Percentiles rank a stretch among this genome's conserved stretches.
These are phyloP conservation scores for Pleurotus tuoliensis DNA, from an alignment of 768 basidiomycete genomes.

Conservation along the genomic window DNA sequence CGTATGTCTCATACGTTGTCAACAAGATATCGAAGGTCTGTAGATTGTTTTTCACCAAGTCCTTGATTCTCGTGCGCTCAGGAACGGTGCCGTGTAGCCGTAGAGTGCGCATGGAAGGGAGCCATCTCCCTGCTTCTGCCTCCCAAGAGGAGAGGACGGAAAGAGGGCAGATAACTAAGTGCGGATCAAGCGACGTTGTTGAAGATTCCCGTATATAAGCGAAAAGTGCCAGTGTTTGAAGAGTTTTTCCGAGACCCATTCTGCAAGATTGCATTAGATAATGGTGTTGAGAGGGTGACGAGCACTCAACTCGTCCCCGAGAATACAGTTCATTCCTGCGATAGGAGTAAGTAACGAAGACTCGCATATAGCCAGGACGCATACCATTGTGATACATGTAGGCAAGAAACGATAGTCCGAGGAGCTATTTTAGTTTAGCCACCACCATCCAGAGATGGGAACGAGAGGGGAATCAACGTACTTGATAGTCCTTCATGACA, in stretches of 20 bases:
- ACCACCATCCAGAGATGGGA: neutral
- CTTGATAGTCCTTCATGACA: constrained; percentile 72
- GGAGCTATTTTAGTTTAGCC: constrained; percentile 31
- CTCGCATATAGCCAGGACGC: constrained; percentile 2
- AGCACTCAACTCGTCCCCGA: constrained; percentile 58
- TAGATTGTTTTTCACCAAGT: constrained; percentile 30
- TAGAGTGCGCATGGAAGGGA: constrained; percentile 45
- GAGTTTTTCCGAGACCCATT: constrained; percentile 65
- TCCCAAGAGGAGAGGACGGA: constrained; percentile 63
- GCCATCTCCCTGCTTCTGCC: constrained; percentile 50
- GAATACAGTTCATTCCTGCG: constrained; percentile 63
- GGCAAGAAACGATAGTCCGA: constrained; percentile 62
- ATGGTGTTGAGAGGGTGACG: neutral
- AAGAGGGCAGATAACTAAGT: constrained; percentile 71
- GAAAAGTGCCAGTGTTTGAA: constrained; percentile 65
- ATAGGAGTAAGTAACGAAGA: neutral
- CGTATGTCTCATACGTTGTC: constrained; percentile 68
- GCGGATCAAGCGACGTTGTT: constrained; percentile 46
- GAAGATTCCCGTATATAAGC: constrained; percentile 60
- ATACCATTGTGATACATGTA: constrained; percentile 65
- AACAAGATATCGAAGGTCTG: constrained; percentile 51
- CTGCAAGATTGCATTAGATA: constrained; percentile 19
- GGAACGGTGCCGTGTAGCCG: constrained; percentile 58
- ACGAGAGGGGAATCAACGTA: constrained; percentile 15
- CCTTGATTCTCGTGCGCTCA: constrained; percentile 56